Conservation (phyloP, 2,329 filamentous ascomycete genomes). For the Falciphora oryzae region DNA sequence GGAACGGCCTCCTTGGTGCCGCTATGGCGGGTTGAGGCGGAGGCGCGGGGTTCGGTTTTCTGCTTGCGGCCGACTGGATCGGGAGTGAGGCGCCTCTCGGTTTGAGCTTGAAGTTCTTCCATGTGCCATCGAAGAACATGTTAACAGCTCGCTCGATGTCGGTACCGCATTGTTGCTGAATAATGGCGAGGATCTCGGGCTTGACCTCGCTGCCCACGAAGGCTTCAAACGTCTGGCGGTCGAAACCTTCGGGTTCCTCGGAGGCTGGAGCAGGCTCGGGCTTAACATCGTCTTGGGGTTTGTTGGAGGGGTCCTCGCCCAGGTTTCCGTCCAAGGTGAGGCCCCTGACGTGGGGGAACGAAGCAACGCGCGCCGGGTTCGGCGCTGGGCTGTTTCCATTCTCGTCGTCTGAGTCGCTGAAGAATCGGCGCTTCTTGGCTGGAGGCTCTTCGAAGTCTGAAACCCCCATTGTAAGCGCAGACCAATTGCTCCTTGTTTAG, state of each 20-base stretch:
- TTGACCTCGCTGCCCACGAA: slow-evolving; percentile 54
- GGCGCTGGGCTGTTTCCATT: neutral
- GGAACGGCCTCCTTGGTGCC: slow-evolving; percentile 6
- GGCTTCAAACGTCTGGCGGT: slow-evolving; percentile 50
- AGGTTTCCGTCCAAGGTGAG: neutral
- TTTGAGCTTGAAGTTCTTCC: slow-evolving; percentile 44
- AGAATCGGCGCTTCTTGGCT: slow-evolving; percentile 27
- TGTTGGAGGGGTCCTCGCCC: slow-evolving; percentile 26
- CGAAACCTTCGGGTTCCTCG: slow-evolving; percentile 34
- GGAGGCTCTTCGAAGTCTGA: slow-evolving; percentile 29
- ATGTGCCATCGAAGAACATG: slow-evolving; percentile 66
- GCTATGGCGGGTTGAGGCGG: neutral
- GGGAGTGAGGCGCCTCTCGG: slow-evolving; percentile 8
- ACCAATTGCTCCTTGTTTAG: too few species aligned
- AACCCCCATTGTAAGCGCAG: slow-evolving; percentile 29
- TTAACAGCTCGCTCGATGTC: slow-evolving; percentile 59
- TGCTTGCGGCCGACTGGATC: neutral
- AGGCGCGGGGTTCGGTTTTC: neutral
- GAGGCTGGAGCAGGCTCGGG: neutral
- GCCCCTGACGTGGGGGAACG: neutral
- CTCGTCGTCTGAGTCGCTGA: slow-evolving; percentile 10
- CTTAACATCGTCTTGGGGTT: slow-evolving; percentile 36
- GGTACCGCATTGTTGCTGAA: slow-evolving; percentile 49
- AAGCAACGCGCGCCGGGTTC: neutral
- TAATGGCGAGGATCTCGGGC: slow-evolving; percentile 38